Percentiles rank a stretch among this genome's conserved stretches.
Evolutionary conservation across 768 basidiomycete genomes (phyloP).

Genomic region (Boletus rubroflammeus): DNA sequence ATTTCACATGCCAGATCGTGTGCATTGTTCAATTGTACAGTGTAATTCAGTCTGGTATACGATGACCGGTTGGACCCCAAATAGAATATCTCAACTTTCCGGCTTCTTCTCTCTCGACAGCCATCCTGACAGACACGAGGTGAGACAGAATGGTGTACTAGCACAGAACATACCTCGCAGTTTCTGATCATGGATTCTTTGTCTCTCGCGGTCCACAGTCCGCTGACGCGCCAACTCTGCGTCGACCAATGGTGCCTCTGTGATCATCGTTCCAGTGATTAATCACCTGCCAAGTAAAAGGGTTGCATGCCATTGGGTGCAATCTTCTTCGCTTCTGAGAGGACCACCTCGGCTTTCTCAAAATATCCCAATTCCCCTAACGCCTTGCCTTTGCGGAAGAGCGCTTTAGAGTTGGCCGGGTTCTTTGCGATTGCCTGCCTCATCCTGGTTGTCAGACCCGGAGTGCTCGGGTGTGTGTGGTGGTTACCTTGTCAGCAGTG

Average conservation of each 20-base stretch:
- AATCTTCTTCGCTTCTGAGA: slow-evolving; percentile 63
- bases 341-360: slow-evolving; percentile 64
- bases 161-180: slow-evolving; percentile 54
- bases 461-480: background rate
- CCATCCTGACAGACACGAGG: slow-evolving; percentile 24
- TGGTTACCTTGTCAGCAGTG: slow-evolving; percentile 70
- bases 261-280: background rate
- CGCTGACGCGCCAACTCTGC: slow-evolving; percentile 62
- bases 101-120: slow-evolving; percentile 31
- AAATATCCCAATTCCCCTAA: slow-evolving; percentile 72
- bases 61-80: no score
- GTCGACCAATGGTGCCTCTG: slow-evolving; percentile 58
- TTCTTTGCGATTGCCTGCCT: slow-evolving; percentile 70
- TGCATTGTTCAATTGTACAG: slow-evolving; percentile 8
- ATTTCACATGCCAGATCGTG: slow-evolving; percentile 7
- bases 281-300: background rate
- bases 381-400: slow-evolving; percentile 80
- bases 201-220: slow-evolving; percentile 62
- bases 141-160: background rate
- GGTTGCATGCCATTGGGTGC: slow-evolving; percentile 50
- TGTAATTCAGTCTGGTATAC: background rate
- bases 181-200: slow-evolving; percentile 62
- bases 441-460: background rate
- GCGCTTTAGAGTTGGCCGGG: slow-evolving; percentile 70
- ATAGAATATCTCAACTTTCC: no score